Base-by-base conservation (phyloP, 2,329 filamentous ascomycete genomes). In the Coniosporium tulheliwenetii region DNA sequence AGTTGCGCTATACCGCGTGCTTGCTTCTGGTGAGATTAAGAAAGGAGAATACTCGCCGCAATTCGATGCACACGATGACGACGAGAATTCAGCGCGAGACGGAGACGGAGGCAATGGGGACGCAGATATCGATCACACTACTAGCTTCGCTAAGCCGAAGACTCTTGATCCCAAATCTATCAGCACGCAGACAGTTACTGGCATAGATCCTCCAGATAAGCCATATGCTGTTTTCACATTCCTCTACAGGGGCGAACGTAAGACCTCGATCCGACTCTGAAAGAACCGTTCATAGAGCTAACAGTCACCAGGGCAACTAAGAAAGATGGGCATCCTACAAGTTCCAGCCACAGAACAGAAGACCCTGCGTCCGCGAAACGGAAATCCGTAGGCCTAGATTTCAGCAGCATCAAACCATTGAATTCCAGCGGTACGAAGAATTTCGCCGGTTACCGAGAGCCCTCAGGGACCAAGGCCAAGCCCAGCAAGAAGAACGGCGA, bases 181-280 rank as follows among this genome's bases (percentile, higher is more conserved):
- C 56, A 96, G 87, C 56, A 98, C 91, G 2, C 91, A 98, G 63
- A 98, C 91, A 0, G 91, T 98, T n/a, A 96, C 91, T 8, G 91
- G 89, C 13, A 93, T 96, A 46, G 91, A 98, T 59, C 85, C 86
- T 0, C 86, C 87, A 14, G 89, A 96, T 47, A 91, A 89, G 62
- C 91, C 93, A 3, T 98, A 94, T 63, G 91, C 91, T 3, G 81
- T 84, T 8, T 98, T 98, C 60, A 96, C 93, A 26, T 98, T 98
- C 60, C 85, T 96, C 64, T 98, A 98, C 59, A 77, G 91, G 45
- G 91, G 91, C 58, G 84, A 94, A 58, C 81, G 89, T 93, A 69
- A 69, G 85, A 77, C 39, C 5, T 5, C 10, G 14, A 2, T 15
- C 9, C 35, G 10, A 31, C 5, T 30, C 30, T 26, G 12, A n/a